Percentiles rank a stretch among this genome's conserved stretches.
These are phyloP conservation scores for Neurospora sublineolata DNA, from an alignment of 495 filamentous ascomycete genomes.

Conservation along the genomic window DNA sequence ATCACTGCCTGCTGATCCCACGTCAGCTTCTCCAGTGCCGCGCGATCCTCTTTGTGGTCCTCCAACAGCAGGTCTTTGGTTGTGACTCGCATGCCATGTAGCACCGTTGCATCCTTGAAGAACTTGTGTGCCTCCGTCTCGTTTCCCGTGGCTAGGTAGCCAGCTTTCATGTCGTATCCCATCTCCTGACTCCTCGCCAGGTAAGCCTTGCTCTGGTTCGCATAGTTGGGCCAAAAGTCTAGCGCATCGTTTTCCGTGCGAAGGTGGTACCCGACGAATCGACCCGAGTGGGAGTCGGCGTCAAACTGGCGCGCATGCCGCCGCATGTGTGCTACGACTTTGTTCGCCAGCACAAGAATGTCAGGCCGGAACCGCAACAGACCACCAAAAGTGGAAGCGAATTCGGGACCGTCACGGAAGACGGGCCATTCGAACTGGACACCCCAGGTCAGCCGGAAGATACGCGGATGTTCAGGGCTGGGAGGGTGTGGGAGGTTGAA, in stretches of 20 bases:
- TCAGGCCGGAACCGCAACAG: constrained; percentile 27
- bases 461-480: constrained; percentile 19
- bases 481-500: constrained; percentile 14
- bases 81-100: constrained; percentile 14
- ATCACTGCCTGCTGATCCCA: constrained; percentile 37
- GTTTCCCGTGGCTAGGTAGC: constrained; percentile 33
- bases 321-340: constrained; percentile 17
- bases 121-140: constrained; percentile 25
- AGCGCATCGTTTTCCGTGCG: constrained; percentile 33
- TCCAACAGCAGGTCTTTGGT: constrained; percentile 25
- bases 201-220: constrained; percentile 28
- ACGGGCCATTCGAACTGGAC: constrained; percentile 35
- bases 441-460: constrained; percentile 33
- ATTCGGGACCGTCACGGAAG: constrained; percentile 32
- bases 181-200: constrained; percentile 15
- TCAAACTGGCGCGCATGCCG: constrained; percentile 10
- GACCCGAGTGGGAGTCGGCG: neutral
- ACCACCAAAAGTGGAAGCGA: constrained; percentile 30
- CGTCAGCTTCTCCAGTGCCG: constrained; percentile 21
- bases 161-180: constrained; percentile 17
- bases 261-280: constrained; percentile 28
- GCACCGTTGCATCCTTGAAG: neutral
- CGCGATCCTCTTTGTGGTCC: constrained; percentile 14
- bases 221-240: constrained; percentile 29
- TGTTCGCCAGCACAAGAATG: constrained; percentile 23